Evolutionary conservation across 257 asterid genomes (phyloP), one percentile per base, ranked within the genome.

Genomic region (Solanum raphanifolium): DNA sequence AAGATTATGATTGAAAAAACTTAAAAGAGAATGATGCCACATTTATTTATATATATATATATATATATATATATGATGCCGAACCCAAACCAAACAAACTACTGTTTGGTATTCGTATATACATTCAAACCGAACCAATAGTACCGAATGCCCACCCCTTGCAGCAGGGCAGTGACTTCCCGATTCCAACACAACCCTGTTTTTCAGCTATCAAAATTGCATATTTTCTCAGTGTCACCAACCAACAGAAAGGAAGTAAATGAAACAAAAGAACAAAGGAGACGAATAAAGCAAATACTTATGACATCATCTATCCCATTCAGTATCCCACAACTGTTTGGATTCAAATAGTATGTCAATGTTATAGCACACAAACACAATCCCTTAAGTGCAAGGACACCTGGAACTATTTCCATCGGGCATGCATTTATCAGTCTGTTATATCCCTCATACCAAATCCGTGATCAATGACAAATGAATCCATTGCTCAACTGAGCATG

Each of bases 401-500:
- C 31, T n/a, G 71, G 31, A 62, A n/a, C 72, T 65, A 65, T 65
- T 65, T n/a, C 32, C 72, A 65, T 65, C 15, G 8, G 72, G 16
- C 72, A 65, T 65, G 72, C 72, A 65, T 65, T 25, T 65, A 65
- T 65, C 32, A 65, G 16, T 65, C 72, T 65, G 31, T 65, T 62
- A 23, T 23, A 62, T 62, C 16, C 31, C 71, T 62, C 32, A 12
- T 62, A n/a, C 71, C 71, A 62, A 62, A 62, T 62, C 31, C 1
- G 71, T 62, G 31, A n/a, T 62, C 71, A 62, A 62, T 62, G 71
- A 62, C 16, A 62, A 62, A 66, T 68, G 34, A 68, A 27, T 62
- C 31, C 31, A 27, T 68, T 13, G 87, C 75, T 89, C 35, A 94
- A 74, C 78, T 27, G 78, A 94, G 91, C 86, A 94, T 87, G 87